phyloP scores from a whole-genome alignment of 768 basidiomycete species.

The Trametes cinnabarina region DNA sequence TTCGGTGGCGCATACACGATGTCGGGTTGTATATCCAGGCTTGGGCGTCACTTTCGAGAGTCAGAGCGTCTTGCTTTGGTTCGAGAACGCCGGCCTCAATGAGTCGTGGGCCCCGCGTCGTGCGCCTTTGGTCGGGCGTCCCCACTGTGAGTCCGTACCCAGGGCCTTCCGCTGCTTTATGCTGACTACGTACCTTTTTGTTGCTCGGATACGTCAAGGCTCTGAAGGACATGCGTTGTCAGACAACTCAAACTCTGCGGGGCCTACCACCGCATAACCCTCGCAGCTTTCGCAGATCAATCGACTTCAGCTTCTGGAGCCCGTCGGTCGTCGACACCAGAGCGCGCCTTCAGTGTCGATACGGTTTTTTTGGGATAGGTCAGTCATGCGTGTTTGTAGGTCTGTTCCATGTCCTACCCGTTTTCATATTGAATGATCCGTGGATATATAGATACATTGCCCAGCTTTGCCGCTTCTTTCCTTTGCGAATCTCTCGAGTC shows the following conservation, averaged over 20 bases:
- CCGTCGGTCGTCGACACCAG: not conserved
- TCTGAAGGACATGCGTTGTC: not conserved
- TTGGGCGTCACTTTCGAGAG: no score
- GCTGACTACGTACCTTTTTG: not conserved
- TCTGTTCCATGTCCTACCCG: not conserved
- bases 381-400: not conserved
- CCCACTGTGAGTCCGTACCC: conserved; percentile 1
- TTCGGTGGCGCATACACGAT: conserved; percentile 1
- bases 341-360: not conserved
- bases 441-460: not conserved
- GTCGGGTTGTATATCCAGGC: not conserved
- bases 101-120: not conserved
- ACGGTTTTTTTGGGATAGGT: not conserved
- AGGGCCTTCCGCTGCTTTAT: not conserved
- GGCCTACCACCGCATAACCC: not conserved
- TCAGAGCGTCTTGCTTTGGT: not conserved
- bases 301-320: not conserved
- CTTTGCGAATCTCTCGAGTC: not conserved
- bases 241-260: not conserved
- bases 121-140: not conserved
- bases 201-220: not conserved
- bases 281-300: not conserved
- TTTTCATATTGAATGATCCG: not conserved
- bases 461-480: not conserved
- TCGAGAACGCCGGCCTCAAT: conserved; percentile 1